Evolutionary conservation across 2,329 filamentous ascomycete species (phyloP).

Genomic region (Phialemoniopsis sp.): DNA sequence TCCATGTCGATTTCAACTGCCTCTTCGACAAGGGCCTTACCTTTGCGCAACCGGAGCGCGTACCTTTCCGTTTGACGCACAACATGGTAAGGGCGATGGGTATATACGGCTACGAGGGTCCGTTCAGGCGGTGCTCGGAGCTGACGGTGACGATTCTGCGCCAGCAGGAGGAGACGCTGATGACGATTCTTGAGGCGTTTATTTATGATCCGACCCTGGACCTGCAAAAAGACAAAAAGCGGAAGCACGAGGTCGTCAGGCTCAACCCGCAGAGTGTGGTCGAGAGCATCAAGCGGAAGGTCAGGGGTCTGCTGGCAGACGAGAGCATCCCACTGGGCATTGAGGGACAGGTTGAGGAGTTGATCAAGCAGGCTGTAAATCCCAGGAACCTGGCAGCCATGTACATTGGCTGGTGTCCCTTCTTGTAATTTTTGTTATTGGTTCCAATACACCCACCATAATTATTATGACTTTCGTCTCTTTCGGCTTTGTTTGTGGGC

Average conservation of each 20-base stretch:
- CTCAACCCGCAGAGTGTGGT: conserved; percentile 70
- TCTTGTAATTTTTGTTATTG: too few species aligned
- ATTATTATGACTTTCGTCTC: too few species aligned
- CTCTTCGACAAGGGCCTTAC: conserved; percentile 97
- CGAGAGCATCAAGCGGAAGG: conserved; percentile 82
- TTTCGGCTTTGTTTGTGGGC: too few species aligned
- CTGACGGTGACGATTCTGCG: conserved; percentile 79
- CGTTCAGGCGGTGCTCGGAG: conserved; percentile 87
- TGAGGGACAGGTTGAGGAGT: conserved; percentile 93
- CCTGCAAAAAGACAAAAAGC: conserved; percentile 63
- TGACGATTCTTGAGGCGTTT: conserved; percentile 96
- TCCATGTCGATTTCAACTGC: conserved; percentile 99
- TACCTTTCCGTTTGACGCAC: conserved; percentile 94
- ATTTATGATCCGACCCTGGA: conserved; percentile 96
- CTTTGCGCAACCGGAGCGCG: conserved; percentile 89
- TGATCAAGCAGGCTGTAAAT: conserved; percentile 84
- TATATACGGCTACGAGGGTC: conserved; percentile 87
- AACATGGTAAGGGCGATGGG: conserved; percentile 99
- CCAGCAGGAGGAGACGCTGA: conserved; percentile 91
- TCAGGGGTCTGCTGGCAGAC: conserved; percentile 75
- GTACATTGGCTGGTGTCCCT: conserved; percentile 91
- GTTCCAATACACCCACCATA: too few species aligned
- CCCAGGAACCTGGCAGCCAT: conserved; percentile 78
- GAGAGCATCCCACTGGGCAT: conserved; percentile 92
- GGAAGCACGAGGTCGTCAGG: conserved; percentile 42